Evolutionary conservation across 2,329 filamentous ascomycete species (phyloP).

Genomic region (Botrytis aclada): DNA sequence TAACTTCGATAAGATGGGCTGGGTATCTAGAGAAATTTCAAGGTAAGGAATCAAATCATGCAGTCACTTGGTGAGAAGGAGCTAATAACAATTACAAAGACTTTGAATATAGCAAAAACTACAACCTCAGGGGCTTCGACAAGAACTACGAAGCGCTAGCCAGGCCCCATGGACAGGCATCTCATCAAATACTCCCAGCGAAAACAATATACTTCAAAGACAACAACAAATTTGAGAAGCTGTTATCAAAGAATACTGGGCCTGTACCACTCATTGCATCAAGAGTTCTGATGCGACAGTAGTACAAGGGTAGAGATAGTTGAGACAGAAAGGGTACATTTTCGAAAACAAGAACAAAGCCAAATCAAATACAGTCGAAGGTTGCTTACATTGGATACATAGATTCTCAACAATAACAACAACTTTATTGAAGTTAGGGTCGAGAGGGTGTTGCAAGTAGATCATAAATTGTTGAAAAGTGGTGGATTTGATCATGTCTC

Average conservation of each 20-base stretch:
- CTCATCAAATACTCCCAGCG: background rate
- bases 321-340: background rate
- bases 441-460: background rate
- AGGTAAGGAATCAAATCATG: background rate
- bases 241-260: background rate
- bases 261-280: background rate
- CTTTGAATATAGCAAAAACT: background rate
- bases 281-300: background rate
- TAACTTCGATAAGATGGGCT: background rate
- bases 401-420: background rate
- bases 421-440: background rate
- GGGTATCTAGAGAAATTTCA: background rate
- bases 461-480: background rate
- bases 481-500: background rate
- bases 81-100: background rate
- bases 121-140: background rate
- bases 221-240: background rate
- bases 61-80: no score
- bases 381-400: background rate
- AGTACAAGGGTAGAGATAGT: background rate
- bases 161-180: background rate
- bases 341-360: background rate
- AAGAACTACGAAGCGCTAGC: no score
- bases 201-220: background rate
- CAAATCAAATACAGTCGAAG: background rate